Percentiles rank a stretch among this genome's conserved stretches.
phyloP scores from a whole-genome alignment of 345 rosid genomes.

The Pistacia integerrima region DNA sequence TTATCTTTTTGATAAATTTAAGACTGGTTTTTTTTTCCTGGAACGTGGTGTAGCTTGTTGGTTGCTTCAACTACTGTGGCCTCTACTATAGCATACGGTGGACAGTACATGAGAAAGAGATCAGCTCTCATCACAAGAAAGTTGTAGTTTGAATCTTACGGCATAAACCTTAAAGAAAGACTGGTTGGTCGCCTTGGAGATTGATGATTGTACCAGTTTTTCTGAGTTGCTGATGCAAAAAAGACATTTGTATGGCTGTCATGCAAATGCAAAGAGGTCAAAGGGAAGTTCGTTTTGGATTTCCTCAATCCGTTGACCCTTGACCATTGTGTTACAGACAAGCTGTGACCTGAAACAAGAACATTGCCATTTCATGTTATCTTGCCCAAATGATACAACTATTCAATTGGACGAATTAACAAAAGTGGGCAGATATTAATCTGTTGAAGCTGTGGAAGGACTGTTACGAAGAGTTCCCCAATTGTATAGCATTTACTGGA shows the following conservation, averaged over 20 bases:
- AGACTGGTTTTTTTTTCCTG: neutral
- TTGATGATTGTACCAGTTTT: neutral
- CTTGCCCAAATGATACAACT: neutral
- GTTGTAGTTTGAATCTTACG: constrained; percentile 25
- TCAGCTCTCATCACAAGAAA: constrained; percentile 41
- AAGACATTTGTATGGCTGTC: neutral
- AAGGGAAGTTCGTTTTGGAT: neutral
- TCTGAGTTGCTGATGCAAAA: neutral
- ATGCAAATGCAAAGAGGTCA: neutral
- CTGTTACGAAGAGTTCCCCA: neutral
- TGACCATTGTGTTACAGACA: neutral
- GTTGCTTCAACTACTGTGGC: constrained; percentile 80
- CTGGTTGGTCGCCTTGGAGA: neutral
- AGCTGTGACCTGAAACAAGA: neutral
- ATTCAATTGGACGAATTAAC: neutral
- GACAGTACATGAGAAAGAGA: constrained; percentile 57
- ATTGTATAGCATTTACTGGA: neutral
- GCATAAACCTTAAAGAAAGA: no score
- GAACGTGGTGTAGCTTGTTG: constrained; percentile 61
- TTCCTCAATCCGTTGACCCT: neutral
- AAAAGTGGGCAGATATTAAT: neutral
- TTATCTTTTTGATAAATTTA: neutral
- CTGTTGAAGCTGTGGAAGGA: neutral
- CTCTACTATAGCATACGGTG: constrained; percentile 83
- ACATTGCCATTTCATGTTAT: neutral